These are phyloP conservation scores for Saccharomycopsis hybrid DNA, from an alignment of 1,139 yeast species.

Conservation along the genomic window DNA sequence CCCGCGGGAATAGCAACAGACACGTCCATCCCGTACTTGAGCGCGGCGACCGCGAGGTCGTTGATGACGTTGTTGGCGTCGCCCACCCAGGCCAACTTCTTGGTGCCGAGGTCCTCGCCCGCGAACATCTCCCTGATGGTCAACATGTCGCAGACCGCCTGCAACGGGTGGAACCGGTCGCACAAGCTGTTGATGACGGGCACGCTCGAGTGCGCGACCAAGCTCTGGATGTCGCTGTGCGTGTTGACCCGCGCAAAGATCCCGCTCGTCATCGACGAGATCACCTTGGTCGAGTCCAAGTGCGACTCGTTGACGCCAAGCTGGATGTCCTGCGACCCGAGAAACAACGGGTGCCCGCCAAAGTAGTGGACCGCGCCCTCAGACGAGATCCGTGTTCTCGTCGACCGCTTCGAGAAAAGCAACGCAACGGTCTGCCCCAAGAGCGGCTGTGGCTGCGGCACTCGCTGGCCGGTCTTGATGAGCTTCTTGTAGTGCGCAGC, in stretches of 20 bases:
- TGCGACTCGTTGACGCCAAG: slow-evolving; percentile 89
- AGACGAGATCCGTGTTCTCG: slow-evolving; percentile 88
- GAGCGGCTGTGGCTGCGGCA: slow-evolving; percentile 49
- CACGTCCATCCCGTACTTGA: slow-evolving; percentile 79
- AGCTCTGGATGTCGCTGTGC: slow-evolving; percentile 73
- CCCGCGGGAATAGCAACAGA: slow-evolving; percentile 77
- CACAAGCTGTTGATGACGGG: slow-evolving; percentile 93
- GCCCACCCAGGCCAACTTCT: slow-evolving; percentile 88
- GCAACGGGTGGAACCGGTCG: slow-evolving; percentile 89
- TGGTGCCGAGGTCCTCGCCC: slow-evolving; percentile 42
- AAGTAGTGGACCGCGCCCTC: slow-evolving; percentile 93
- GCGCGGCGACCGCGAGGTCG: slow-evolving; percentile 86
- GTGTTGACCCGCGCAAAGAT: slow-evolving; percentile 91
- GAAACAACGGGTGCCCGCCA: slow-evolving; percentile 95
- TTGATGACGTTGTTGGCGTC: slow-evolving; percentile 94
- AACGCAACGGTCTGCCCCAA: slow-evolving; percentile 79
- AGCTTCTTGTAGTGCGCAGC: slow-evolving; percentile 56
- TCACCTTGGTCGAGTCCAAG: slow-evolving; percentile 80
- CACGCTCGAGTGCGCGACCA: slow-evolving; percentile 69
- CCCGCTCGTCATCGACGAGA: slow-evolving; percentile 92
- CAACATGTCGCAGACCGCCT: slow-evolving; percentile 85
- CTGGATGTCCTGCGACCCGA: slow-evolving; percentile 95
- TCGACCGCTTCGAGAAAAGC: slow-evolving; percentile 83
- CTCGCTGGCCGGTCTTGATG: slow-evolving; percentile 43
- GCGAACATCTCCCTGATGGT: slow-evolving; percentile 80